phyloP scores from a whole-genome alignment of 2,329 filamentous ascomycete species.

The Neofusicoccum kwambonambiense region DNA sequence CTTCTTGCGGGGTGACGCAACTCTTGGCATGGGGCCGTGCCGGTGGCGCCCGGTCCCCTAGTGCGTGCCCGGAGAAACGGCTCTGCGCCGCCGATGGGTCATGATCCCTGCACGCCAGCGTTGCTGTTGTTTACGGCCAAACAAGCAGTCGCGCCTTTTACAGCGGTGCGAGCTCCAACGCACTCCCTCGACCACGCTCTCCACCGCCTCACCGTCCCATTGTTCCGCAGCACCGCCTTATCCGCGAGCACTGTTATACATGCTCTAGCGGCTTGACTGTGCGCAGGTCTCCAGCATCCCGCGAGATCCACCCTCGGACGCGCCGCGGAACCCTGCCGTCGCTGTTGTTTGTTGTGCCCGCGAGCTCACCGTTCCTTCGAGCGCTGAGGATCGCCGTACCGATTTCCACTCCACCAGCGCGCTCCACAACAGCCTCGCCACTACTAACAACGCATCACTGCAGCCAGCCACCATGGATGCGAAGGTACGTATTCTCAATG shows the following conservation, averaged over 20 bases:
- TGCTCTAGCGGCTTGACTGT: conserved; percentile 28
- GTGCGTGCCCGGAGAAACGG: too few species aligned
- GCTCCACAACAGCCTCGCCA: conserved; percentile 21
- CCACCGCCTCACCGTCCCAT: conserved; percentile 31
- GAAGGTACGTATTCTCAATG: conserved; percentile 37
- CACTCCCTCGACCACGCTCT: conserved; percentile 6
- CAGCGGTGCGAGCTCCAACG: conserved; percentile 20
- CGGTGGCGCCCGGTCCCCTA: background rate
- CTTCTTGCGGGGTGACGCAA: background rate
- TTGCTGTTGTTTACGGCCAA: conserved; percentile 7
- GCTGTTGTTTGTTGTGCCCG: conserved; percentile 12
- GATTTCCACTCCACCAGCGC: conserved; percentile 6
- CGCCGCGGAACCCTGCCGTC: background rate
- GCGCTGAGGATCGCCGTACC: conserved; percentile 6
- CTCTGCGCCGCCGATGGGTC: too few species aligned
- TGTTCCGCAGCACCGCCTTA: conserved; percentile 38
- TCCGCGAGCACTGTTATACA: conserved; percentile 37
- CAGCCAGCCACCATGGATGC: conserved; percentile 40
- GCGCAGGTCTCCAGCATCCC: conserved; percentile 21
- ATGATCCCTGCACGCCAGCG: background rate
- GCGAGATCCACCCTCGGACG: conserved; percentile 23
- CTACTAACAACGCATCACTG: conserved; percentile 16
- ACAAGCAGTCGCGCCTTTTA: conserved; percentile 4
- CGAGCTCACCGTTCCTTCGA: conserved; percentile 13
- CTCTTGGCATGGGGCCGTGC: background rate